Base-by-base conservation (phyloP, 306 rosid genomes). In the Gastrolobium villosum region DNA sequence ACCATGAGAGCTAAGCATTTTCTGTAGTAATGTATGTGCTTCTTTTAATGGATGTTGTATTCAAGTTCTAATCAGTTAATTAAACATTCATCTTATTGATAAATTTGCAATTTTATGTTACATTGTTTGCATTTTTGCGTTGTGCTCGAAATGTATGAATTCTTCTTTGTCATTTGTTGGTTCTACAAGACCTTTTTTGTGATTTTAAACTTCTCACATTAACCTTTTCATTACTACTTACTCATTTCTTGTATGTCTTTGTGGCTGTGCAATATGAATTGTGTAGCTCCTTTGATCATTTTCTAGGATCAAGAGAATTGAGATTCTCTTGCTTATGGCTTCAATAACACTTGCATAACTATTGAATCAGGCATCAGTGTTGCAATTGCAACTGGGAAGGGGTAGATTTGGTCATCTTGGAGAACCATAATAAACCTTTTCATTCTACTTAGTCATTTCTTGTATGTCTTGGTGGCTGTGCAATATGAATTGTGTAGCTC, bases 41-140 rank as follows among this genome's bases (percentile, higher is more conserved):
- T 65, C 28, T 76, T 62, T 76, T 72, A 63, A 28, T 40, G 32
- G 64, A 79, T 82, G 40, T 40, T 69, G 62, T 37, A 64, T 64
- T 62, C 48, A 26, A 69, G 26, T 56, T 82, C 72, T 78, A 34
- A 11, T 37, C 32, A 7, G 57, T 56, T 40, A 74, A 36, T 70
- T 7, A 15, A 36, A 32, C 79, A 63, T 74, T 41, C 54, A 39
- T 74, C 15, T 10, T 71, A 14, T 55, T 70, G 36, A 46, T 43
- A 3, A 20, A 50, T 53, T 76, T 32, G 59, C 36, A 64, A 57
- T 69, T 63, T 80, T 79, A 69, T 50, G 53, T 50, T 26, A 45
- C 77, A 10, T 60, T 40, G 34, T 26, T 26, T 59, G 62, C 11
- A 55, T 65, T 80, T 39, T 39, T 61, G 54, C 52, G 54, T 43